Percentiles rank a stretch among this genome's conserved stretches.
phyloP scores from a whole-genome alignment of 1,284 basidiomycete species.

The Trametes pubescens region DNA sequence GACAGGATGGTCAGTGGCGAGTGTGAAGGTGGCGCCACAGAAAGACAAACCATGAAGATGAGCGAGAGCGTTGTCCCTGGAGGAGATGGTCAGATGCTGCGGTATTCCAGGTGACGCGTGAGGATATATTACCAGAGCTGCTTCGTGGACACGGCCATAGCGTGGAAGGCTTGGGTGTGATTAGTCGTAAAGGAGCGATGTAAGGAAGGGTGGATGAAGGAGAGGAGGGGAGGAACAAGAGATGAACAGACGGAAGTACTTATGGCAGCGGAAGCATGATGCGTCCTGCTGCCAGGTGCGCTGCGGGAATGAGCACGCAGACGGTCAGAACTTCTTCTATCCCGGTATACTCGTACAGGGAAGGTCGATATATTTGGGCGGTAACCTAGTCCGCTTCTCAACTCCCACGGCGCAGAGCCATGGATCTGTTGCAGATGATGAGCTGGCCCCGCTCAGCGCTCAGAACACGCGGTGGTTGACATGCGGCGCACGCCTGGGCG shows the following conservation, averaged over 20 bases:
- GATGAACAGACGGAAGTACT: conserved; percentile 46
- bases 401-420: conserved; percentile 41
- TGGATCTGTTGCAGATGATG: conserved; percentile 35
- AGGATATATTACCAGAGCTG: conserved; percentile 61
- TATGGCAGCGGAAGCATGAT: conserved; percentile 52
- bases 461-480: conserved; percentile 28
- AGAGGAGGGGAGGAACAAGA: conserved; percentile 44
- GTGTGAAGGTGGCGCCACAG: conserved; percentile 7
- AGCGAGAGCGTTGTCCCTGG: conserved; percentile 70
- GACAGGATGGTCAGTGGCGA: conserved; percentile 21
- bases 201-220: conserved; percentile 39
- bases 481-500: conserved; percentile 21
- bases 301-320: conserved; percentile 50
- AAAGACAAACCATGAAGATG: conserved; percentile 60
- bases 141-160: conserved; percentile 63
- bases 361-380: conserved; percentile 36
- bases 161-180: conserved; percentile 61
- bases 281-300: conserved; percentile 45
- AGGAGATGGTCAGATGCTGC: conserved; percentile 16
- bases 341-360: conserved; percentile 39
- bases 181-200: conserved; percentile 35
- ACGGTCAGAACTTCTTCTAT: conserved; percentile 48
- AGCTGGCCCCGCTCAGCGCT: conserved; percentile 21
- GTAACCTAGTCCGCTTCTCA: conserved; percentile 44
- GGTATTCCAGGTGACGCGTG: conserved; percentile 6